Conservation (phyloP, 1,284 basidiomycete genomes). For the Cutaneotrichosporon sp. region DNA sequence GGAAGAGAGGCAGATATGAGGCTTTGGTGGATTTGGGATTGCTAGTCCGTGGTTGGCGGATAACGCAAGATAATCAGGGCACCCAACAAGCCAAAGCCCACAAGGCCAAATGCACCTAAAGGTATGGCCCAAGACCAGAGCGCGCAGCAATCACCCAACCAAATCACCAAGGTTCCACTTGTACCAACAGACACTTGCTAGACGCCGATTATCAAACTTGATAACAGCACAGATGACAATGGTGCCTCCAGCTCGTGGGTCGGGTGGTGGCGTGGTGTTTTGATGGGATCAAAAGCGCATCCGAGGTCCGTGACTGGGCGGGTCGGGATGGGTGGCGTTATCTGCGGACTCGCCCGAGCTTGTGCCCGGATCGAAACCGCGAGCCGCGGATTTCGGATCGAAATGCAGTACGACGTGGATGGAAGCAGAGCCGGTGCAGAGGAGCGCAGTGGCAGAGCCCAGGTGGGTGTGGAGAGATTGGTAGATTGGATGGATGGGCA, state of each 20-base stretch:
- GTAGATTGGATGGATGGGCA: background rate
- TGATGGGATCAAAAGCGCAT: background rate
- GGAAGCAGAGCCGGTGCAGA: conserved; percentile 15
- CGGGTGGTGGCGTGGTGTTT: background rate
- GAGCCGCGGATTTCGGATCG: background rate
- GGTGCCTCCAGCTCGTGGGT: background rate
- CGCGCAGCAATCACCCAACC: background rate
- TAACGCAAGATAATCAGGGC: conserved; percentile 9
- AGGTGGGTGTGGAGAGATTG: conserved; percentile 21
- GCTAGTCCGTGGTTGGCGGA: background rate
- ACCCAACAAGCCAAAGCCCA: background rate
- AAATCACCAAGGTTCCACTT: background rate
- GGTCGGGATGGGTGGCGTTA: conserved; percentile 2
- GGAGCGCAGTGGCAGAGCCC: conserved; percentile 39
- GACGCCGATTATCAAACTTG: background rate
- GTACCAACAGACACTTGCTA: background rate
- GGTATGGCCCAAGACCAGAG: background rate
- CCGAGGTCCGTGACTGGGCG: background rate
- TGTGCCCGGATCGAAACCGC: background rate
- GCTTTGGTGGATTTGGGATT: background rate
- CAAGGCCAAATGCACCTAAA: background rate
- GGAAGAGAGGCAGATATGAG: background rate
- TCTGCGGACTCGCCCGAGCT: conserved; percentile 5
- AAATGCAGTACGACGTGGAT: background rate
- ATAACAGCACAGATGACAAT: background rate